phyloP scores from a whole-genome alignment of 176 grass and related monocot genomes.

The Tillandsia fasciculata region DNA sequence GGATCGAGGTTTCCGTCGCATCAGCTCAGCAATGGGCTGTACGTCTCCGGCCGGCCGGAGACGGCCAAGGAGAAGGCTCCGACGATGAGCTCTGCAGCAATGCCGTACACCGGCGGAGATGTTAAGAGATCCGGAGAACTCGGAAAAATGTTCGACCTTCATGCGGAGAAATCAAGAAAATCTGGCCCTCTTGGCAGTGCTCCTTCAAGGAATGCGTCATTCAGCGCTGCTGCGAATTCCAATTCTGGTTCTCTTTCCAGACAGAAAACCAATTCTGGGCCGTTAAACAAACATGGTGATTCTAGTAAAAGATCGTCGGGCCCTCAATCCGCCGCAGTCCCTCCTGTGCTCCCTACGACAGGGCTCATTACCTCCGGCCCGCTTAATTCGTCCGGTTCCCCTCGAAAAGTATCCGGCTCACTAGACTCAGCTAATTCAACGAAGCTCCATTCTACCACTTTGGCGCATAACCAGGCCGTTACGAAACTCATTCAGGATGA shows the following conservation, averaged over 20 bases:
- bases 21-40: slow-evolving; percentile 88
- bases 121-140: slow-evolving; percentile 68
- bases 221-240: slow-evolving; percentile 33
- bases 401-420: slow-evolving; percentile 47
- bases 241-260: slow-evolving; percentile 66
- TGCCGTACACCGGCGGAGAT: slow-evolving; percentile 86
- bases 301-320: slow-evolving; percentile 60
- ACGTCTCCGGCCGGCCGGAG: slow-evolving; percentile 83
- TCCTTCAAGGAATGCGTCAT: slow-evolving; percentile 51
- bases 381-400: slow-evolving; percentile 50
- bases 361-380: slow-evolving; percentile 78
- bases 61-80: slow-evolving; percentile 77
- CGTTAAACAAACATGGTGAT: slow-evolving; percentile 83
- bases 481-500: slow-evolving; percentile 50
- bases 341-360: slow-evolving; percentile 65
- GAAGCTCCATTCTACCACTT: slow-evolving; percentile 47
- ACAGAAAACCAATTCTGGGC: slow-evolving; percentile 87
- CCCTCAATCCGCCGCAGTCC: slow-evolving; percentile 64
- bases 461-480: slow-evolving; percentile 61
- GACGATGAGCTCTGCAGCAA: slow-evolving; percentile 52
- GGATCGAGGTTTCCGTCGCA: slow-evolving; percentile 81
- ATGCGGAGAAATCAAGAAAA: slow-evolving; percentile 42
- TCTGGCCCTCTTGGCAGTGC: slow-evolving; percentile 60
- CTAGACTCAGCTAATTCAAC: slow-evolving; percentile 41
- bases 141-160: slow-evolving; percentile 29